Conservation (phyloP, 768 basidiomycete species). For the Leucocoprinus sp. region DNA sequence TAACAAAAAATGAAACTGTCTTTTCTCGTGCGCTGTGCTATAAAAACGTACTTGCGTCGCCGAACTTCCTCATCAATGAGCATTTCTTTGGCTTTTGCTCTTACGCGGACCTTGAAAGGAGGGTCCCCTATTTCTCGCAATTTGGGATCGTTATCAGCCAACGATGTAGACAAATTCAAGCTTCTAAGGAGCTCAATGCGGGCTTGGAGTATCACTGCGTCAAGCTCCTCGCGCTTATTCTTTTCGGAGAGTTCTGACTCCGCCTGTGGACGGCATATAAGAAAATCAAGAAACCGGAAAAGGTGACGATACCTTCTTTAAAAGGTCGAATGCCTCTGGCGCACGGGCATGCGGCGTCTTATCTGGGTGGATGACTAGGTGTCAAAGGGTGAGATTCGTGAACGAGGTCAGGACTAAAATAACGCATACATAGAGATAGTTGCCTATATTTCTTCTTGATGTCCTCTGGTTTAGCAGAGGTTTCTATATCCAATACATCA, state of each 20-base stretch:
- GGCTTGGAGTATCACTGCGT: conserved; percentile 71
- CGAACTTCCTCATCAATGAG: conserved; percentile 87
- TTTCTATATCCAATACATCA: conserved; percentile 81
- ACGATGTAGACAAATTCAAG: conserved; percentile 52
- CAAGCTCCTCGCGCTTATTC: conserved; percentile 71
- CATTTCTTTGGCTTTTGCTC: conserved; percentile 70
- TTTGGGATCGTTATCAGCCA: conserved; percentile 48
- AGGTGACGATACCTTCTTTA: conserved; percentile 66
- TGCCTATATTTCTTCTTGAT: conserved; percentile 87
- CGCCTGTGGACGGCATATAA: conserved; percentile 39
- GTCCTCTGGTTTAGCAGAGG: conserved; percentile 63
- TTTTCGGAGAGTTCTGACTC: conserved; percentile 78
- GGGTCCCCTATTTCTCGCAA: conserved; percentile 46
- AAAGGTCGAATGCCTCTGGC: conserved; percentile 86
- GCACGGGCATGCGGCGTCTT: conserved; percentile 85
- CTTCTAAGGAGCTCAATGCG: conserved; percentile 59
- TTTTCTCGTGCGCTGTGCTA: background rate
- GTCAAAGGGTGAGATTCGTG: conserved; percentile 8
- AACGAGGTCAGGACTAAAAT: background rate
- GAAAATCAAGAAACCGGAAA: background rate
- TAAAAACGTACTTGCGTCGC: conserved; percentile 59
- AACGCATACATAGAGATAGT: conserved; percentile 68
- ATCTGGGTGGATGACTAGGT: conserved; percentile 93
- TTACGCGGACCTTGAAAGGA: conserved; percentile 58
- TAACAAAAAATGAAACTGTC: conserved; percentile 20